Evolutionary conservation across 1,284 basidiomycete species (phyloP), one percentile per base, ranked within the genome.

Genomic region (Trametes versicolor): DNA sequence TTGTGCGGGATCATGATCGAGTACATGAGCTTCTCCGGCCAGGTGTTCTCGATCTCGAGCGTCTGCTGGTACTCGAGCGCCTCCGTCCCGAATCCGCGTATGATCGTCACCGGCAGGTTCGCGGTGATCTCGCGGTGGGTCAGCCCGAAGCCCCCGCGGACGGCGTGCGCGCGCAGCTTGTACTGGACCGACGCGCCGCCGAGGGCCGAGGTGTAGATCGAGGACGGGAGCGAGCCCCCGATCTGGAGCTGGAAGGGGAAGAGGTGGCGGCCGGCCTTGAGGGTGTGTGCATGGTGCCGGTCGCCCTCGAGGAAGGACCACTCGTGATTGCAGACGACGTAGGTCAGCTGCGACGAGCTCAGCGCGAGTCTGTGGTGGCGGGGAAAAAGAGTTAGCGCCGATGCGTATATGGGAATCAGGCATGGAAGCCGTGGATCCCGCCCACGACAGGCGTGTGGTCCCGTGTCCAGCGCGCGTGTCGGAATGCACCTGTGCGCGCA

Each of bases 1-100:
- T 94, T 95, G 82, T 94, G 92, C 0, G 93, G 93, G 50, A 95
- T 78, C 82, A 92, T 87, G 73, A 97, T 87, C 8, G 91, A 90
- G 78, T 96, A 96, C 93, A 96, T 96, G 76, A 97, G 81, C 80
- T 97, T 98, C 45, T 93, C 92, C 0, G 96, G 96, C 96, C 96
- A 98, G 15, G 95, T 96, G 77, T 97, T 97, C 78, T 97, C 95
- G 67, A 93, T 91, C 77, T 98, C 96, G 64, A 97, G 86, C 1
- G 95, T 96, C 77, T 98, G 96, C 74, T 95, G 96, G 81, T 95
- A 98, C 78, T 98, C 96, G 71, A 97, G 86, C 1, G 96, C 92
- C 69, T 97, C 95, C 2, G 87, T 77, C 6, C 88, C 83, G 72
- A 95, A 92, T 2, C 90, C 88, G 62, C 95, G 88, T 54, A 92